Evolutionary conservation across 2,329 filamentous ascomycete species (phyloP).

Genomic region (Trichoderma oligosporum): DNA sequence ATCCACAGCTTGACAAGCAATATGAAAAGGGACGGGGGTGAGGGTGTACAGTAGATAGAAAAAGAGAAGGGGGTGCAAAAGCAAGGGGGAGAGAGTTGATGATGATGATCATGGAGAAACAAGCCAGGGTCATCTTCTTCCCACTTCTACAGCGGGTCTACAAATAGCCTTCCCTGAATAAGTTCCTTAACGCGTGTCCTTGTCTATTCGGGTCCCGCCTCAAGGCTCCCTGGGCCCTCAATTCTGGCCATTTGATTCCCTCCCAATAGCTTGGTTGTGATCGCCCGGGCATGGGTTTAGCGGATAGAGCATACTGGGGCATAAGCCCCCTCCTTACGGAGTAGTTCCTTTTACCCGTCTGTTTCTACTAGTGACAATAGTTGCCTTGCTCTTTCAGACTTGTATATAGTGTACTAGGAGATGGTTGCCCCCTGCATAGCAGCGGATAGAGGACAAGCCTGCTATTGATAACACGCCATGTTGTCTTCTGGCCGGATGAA

Average conservation of each 20-base stretch:
- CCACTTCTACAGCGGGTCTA: conserved; percentile 5
- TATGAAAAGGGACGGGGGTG: background rate
- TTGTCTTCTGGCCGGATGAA: background rate
- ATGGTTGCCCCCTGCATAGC: conserved; percentile 5
- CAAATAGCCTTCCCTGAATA: background rate
- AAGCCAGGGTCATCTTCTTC: background rate
- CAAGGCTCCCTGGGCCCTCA: conserved; percentile 6
- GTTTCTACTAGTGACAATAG: background rate
- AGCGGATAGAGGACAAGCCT: background rate
- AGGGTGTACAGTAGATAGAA: background rate
- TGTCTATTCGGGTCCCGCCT: conserved; percentile 14
- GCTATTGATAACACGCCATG: background rate
- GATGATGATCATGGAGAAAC: conserved; percentile 17
- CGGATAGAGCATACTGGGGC: conserved; percentile 12
- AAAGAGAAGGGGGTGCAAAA: background rate
- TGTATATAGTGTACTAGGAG: background rate
- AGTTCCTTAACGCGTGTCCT: conserved; percentile 11
- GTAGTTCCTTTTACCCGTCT: conserved; percentile 16
- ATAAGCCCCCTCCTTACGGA: conserved; percentile 11
- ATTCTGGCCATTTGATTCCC: conserved; percentile 9
- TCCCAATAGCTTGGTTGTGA: conserved; percentile 19
- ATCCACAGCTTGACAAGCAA: background rate
- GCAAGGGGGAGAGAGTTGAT: background rate
- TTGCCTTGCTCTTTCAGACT: background rate
- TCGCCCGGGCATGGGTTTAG: conserved; percentile 17